phyloP scores from a whole-genome alignment of 208 protist species.

The Trichomonas tenax region DNA sequence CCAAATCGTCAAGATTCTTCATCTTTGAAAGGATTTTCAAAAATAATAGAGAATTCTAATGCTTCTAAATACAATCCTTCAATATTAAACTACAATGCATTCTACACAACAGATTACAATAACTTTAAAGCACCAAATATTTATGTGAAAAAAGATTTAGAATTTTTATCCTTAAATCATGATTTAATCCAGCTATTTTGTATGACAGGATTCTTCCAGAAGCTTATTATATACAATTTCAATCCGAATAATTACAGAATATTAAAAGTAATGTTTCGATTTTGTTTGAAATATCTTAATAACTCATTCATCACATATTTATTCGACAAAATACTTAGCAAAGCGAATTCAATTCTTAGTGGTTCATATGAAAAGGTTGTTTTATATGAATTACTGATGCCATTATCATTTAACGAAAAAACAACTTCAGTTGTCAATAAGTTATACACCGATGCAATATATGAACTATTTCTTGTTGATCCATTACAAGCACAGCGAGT shows the following conservation, averaged over 20 bases:
- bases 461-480: too few species aligned
- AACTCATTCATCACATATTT: neutral
- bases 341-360: neutral
- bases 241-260: neutral
- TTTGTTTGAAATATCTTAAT: neutral
- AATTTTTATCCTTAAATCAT: neutral
- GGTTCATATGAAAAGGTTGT: neutral
- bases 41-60: neutral
- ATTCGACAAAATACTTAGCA: neutral
- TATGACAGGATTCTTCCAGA: neutral
- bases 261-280: neutral
- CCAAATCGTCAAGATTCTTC: neutral
- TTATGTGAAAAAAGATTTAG: neutral
- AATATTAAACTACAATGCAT: neutral
- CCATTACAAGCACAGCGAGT: too few species aligned
- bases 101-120: neutral
- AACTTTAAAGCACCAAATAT: neutral
- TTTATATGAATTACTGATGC: neutral
- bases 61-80: neutral
- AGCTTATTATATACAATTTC: neutral
- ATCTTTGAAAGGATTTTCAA: neutral
- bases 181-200: neutral
- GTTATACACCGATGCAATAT: too few species aligned
- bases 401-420: neutral
- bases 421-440: neutral